Evolutionary conservation across 2,329 filamentous ascomycete species (phyloP).

Genomic region (Blastomyces percursus): DNA sequence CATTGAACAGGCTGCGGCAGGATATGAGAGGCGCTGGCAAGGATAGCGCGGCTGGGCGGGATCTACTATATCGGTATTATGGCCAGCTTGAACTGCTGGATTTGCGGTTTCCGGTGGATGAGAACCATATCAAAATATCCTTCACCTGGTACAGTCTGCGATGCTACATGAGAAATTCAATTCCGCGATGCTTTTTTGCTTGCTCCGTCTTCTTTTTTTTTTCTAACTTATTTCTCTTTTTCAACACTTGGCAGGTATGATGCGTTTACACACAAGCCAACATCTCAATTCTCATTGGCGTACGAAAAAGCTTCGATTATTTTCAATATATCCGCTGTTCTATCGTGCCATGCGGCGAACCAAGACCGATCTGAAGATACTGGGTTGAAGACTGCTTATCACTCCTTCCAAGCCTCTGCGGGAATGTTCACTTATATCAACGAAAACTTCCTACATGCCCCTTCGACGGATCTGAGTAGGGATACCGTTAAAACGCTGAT

Average conservation of each 20-base stretch:
- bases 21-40: constrained; percentile 97
- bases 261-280: constrained; percentile 98
- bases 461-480: constrained; percentile 86
- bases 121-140: constrained; percentile 97
- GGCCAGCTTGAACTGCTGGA: constrained; percentile 92
- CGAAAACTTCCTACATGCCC: constrained; percentile 96
- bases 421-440: constrained; percentile 99
- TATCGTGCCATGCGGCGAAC: constrained; percentile 88
- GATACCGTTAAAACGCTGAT: constrained; percentile 96
- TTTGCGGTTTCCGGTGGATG: constrained; percentile 89
- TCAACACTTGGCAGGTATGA: constrained; percentile 61
- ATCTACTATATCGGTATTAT: constrained; percentile 94
- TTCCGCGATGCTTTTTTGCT: neutral
- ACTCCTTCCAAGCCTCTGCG: constrained; percentile 94
- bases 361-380: constrained; percentile 88
- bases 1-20: constrained; percentile 87
- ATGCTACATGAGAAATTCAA: neutral
- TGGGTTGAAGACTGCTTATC: constrained; percentile 90
- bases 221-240: constrained; percentile 6
- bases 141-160: constrained; percentile 70
- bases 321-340: constrained; percentile 95
- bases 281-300: constrained; percentile 87
- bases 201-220: neutral
- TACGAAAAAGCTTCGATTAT: constrained; percentile 99
- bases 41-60: constrained; percentile 85